These are phyloP conservation scores for Schoenoplectus triqueter DNA, from an alignment of 202 grass and related monocot genomes.

Conservation along the genomic window DNA sequence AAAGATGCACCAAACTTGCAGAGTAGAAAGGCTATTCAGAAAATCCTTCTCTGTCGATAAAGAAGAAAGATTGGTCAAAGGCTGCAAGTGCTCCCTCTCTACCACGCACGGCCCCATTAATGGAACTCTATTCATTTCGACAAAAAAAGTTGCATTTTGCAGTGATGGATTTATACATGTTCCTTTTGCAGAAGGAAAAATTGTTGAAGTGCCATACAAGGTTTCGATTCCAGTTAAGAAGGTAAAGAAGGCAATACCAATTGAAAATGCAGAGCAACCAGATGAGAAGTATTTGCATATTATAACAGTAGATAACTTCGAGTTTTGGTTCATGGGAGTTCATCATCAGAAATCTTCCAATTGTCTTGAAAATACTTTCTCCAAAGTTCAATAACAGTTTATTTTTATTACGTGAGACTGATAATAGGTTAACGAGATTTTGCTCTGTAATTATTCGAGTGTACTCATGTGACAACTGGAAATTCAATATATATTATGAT, in stretches of 20 bases:
- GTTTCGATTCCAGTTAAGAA: constrained; percentile 59
- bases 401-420: constrained; percentile 38
- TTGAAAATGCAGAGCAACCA: constrained; percentile 64
- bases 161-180: constrained; percentile 75
- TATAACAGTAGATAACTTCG: constrained; percentile 69
- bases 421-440: constrained; percentile 17
- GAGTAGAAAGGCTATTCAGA: constrained; percentile 69
- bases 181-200: constrained; percentile 48
- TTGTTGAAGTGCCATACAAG: constrained; percentile 74
- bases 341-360: constrained; percentile 47
- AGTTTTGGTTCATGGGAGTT: constrained; percentile 95
- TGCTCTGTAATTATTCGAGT: constrained; percentile 28
- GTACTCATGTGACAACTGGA: constrained; percentile 33
- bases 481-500: constrained; percentile 48
- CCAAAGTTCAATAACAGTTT: constrained; percentile 33
- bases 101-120: constrained; percentile 83
- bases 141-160: constrained; percentile 71
- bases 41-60: constrained; percentile 61
- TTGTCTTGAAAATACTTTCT: constrained; percentile 4
- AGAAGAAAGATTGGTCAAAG: constrained; percentile 77
- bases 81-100: constrained; percentile 80
- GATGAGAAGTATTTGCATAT: constrained; percentile 79
- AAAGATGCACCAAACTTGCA: constrained; percentile 65
- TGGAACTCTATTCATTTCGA: constrained; percentile 89
- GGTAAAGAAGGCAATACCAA: constrained; percentile 56